These are phyloP conservation scores for Paecilomyces sp. DNA, from an alignment of 2,329 filamentous ascomycete genomes.

Conservation along the genomic window DNA sequence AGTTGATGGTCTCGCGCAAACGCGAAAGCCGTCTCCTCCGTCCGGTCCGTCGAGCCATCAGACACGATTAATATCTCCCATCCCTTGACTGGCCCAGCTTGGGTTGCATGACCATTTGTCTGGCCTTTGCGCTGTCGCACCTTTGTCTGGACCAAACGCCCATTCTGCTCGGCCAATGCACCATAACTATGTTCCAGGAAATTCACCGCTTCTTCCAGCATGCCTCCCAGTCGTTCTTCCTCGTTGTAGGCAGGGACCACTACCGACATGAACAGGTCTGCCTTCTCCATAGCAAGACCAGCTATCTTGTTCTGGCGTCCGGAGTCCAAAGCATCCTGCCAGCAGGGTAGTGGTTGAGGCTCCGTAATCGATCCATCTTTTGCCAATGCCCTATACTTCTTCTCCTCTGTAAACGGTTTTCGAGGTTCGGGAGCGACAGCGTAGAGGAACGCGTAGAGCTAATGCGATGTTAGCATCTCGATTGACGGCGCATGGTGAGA, in stretches of 20 bases:
- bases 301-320: constrained; percentile 46
- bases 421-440: constrained; percentile 77
- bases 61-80: constrained; percentile 93
- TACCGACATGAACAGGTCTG: constrained; percentile 80
- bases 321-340: constrained; percentile 70
- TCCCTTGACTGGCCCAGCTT: constrained; percentile 41
- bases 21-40: constrained; percentile 68
- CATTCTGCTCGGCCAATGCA: constrained; percentile 22
- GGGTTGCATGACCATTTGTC: constrained; percentile 23
- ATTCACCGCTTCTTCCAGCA: constrained; percentile 82
- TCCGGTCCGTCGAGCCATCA: constrained; percentile 80
- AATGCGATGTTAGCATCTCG: constrained; percentile 2
- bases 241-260: constrained; percentile 97
- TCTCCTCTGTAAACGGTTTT: constrained; percentile 66
- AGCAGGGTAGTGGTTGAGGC: constrained; percentile 64
- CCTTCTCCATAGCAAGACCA: constrained; percentile 55
- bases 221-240: constrained; percentile 70
- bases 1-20: constrained; percentile 68
- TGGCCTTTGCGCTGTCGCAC: constrained; percentile 10
- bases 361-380: constrained; percentile 53
- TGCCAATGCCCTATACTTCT: constrained; percentile 71
- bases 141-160: not conserved
- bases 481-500: constrained; percentile 2
- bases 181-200: constrained; percentile 77
- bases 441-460: constrained; percentile 64